These are phyloP conservation scores for Amylocarpus encephaloides DNA, from an alignment of 2,329 filamentous ascomycete genomes.

Conservation along the genomic window DNA sequence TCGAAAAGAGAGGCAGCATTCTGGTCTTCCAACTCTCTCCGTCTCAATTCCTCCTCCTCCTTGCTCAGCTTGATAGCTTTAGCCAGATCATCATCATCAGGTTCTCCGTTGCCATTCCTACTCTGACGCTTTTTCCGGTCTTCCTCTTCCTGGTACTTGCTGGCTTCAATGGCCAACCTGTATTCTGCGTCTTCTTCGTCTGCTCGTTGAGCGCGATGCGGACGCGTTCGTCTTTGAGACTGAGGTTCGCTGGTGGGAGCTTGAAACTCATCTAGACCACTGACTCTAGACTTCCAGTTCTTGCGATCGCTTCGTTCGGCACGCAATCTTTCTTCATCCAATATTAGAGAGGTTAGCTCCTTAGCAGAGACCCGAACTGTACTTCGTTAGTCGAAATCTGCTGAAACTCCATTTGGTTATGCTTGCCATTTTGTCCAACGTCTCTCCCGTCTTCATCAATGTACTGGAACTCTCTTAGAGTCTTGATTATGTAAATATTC, in stretches of 20 bases:
- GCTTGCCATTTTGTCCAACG: constrained; percentile 89
- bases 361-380: constrained; percentile 92
- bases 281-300: constrained; percentile 94
- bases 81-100: constrained; percentile 78
- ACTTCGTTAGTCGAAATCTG: constrained; percentile 24
- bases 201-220: constrained; percentile 43
- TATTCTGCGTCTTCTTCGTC: constrained; percentile 91
- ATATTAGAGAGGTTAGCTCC: constrained; percentile 83
- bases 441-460: constrained; percentile 92
- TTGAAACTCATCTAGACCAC: constrained; percentile 79
- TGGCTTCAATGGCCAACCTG: constrained; percentile 84
- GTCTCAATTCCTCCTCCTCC: constrained; percentile 86
- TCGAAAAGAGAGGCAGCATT: constrained; percentile 88
- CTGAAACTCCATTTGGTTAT: not conserved
- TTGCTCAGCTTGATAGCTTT: constrained; percentile 94
- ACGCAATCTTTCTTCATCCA: constrained; percentile 89
- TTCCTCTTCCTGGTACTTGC: constrained; percentile 91
- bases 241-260: constrained; percentile 36
- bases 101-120: constrained; percentile 44
- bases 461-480: constrained; percentile 92
- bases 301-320: constrained; percentile 87
- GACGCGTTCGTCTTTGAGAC: constrained; percentile 39
- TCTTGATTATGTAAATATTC: constrained; percentile 99
- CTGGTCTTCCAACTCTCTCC: constrained; percentile 76
- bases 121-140: constrained; percentile 68